Conservation (phyloP, 306 rosid genomes). For the Sicyos baderoa region DNA sequence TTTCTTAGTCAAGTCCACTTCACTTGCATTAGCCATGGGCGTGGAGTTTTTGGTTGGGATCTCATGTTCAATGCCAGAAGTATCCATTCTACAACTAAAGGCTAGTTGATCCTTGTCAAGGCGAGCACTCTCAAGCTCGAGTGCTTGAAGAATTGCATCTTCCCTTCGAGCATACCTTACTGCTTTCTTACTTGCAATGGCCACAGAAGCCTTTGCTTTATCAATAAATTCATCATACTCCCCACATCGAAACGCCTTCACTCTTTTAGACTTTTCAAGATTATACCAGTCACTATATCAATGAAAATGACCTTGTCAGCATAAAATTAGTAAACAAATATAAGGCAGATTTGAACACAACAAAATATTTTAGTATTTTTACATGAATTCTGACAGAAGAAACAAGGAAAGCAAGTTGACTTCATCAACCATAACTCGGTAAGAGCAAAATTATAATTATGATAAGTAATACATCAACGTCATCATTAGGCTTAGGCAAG, state of each 20-base stretch:
- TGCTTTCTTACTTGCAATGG: constrained; percentile 68
- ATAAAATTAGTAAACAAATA: neutral
- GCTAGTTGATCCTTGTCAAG: constrained; percentile 44
- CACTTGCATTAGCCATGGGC: constrained; percentile 38
- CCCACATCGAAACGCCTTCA: constrained; percentile 92
- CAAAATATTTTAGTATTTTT: neutral
- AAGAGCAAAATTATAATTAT: neutral
- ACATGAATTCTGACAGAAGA: neutral
- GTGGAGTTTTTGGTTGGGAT: constrained; percentile 45
- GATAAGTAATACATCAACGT: neutral
- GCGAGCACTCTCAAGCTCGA: constrained; percentile 72
- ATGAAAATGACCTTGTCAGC: constrained; percentile 19
- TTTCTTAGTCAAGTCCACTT: constrained; percentile 39
- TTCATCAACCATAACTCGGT: neutral
- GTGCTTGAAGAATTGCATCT: constrained; percentile 96
- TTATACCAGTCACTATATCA: constrained; percentile 87
- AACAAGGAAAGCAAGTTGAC: constrained; percentile 12
- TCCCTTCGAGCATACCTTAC: constrained; percentile 96
- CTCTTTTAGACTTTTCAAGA: constrained; percentile 87
- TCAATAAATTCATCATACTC: constrained; percentile 88
- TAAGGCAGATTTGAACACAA: neutral
- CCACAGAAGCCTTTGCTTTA: constrained; percentile 79
- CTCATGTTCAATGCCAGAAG: constrained; percentile 40
- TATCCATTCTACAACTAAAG: constrained; percentile 35
- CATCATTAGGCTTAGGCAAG: neutral